phyloP scores from a whole-genome alignment of 208 protist species.

The Strigomonas galati region DNA sequence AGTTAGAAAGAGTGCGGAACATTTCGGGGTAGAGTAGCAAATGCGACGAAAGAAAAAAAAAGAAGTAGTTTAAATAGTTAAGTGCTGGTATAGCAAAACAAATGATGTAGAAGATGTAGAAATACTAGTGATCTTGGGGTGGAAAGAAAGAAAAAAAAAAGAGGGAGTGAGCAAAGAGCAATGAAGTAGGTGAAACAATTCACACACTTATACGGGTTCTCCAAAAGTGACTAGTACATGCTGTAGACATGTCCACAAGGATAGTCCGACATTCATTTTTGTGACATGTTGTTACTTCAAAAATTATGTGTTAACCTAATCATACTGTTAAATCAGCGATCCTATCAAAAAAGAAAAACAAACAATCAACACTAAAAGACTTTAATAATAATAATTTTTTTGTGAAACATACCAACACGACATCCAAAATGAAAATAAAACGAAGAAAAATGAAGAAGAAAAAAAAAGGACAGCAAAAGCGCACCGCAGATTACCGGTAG shows the following conservation, averaged over 20 bases:
- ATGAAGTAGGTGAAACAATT: not conserved
- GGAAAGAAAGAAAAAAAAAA: not conserved
- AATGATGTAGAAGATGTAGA: too few relatives aligned
- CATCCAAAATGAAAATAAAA: not conserved
- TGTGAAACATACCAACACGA: not conserved
- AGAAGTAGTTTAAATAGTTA: not conserved
- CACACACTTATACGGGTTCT: not conserved
- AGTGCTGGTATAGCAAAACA: not conserved
- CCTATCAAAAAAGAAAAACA: slow-evolving; percentile 10
- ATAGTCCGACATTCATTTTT: too few relatives aligned
- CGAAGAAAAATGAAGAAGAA: slow-evolving; percentile 4
- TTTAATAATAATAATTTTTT: not conserved
- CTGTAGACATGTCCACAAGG: too few relatives aligned
- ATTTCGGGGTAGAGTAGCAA: not conserved
- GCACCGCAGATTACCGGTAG: slow-evolving; percentile 35
- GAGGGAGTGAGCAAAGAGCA: not conserved
- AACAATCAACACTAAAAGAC: slow-evolving; percentile 4
- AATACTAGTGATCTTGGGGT: too few relatives aligned
- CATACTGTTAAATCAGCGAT: too few relatives aligned
- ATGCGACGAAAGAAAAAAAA: not conserved
- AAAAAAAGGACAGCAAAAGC: not conserved
- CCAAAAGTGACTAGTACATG: not conserved
- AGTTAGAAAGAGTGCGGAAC: slow-evolving; percentile 2
- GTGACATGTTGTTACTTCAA: too few relatives aligned
- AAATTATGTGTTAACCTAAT: too few relatives aligned